Evolutionary conservation across 2,329 filamentous ascomycete species (phyloP).

Genomic region (Lecanicillium sp.): DNA sequence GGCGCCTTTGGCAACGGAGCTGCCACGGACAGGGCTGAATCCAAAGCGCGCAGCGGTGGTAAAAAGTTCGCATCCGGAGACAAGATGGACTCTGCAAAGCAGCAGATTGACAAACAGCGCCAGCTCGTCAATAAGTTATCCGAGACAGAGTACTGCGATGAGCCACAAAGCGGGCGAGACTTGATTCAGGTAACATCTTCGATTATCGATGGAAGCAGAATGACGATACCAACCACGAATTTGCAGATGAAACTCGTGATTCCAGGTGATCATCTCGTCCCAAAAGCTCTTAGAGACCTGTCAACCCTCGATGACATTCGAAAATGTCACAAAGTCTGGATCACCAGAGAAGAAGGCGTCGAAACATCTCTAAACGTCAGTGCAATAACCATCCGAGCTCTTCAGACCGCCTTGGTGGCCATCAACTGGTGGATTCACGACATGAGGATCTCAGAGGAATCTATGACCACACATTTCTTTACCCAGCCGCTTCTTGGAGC

Average conservation of each 20-base stretch:
- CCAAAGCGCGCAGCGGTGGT: not conserved
- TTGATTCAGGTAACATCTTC: slow-evolving; percentile 11
- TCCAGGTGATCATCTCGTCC: slow-evolving; percentile 23
- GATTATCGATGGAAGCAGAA: not conserved
- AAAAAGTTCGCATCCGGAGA: not conserved
- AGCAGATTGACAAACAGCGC: not conserved
- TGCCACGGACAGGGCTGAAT: no score
- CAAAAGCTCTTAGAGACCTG: slow-evolving; percentile 21
- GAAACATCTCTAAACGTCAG: slow-evolving; percentile 21
- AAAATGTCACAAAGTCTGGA: slow-evolving; percentile 26
- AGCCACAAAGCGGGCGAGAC: slow-evolving; percentile 3
- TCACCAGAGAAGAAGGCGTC: slow-evolving; percentile 17
- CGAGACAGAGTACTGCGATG: slow-evolving; percentile 10
- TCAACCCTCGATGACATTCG: slow-evolving; percentile 24
- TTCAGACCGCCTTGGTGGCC: slow-evolving; percentile 24
- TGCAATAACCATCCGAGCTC: slow-evolving; percentile 18
- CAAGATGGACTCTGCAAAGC: slow-evolving; percentile 1
- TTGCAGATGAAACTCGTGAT: slow-evolving; percentile 23
- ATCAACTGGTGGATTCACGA: slow-evolving; percentile 29
- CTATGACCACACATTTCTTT: slow-evolving; percentile 21
- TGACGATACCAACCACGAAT: not conserved
- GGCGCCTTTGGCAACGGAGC: no score
- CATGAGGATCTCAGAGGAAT: slow-evolving; percentile 24
- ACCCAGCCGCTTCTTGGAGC: slow-evolving; percentile 22
- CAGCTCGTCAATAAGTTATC: slow-evolving; percentile 19